Evolutionary conservation across 176 grass and related monocot species (phyloP).

Genomic region (Oropetium thomaeum): DNA sequence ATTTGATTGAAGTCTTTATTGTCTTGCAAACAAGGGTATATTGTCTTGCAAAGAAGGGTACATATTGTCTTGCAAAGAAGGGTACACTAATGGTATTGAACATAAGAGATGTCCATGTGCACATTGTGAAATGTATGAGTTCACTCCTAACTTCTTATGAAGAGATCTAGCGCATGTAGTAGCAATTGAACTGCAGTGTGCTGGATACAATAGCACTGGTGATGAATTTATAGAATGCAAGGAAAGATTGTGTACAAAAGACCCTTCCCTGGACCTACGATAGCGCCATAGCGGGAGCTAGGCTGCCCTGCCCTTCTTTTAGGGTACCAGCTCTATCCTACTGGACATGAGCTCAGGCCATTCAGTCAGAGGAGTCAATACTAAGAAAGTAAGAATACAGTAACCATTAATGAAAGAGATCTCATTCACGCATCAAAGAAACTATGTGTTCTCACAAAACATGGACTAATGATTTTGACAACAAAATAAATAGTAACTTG

Average conservation of each 20-base stretch:
- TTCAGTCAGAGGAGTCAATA: not conserved
- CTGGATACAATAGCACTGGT: not conserved
- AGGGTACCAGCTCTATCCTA: not conserved
- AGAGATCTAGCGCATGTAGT: not conserved
- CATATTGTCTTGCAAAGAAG: not conserved
- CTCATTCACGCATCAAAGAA: not conserved
- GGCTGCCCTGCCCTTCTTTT: too few relatives aligned
- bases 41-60: not conserved
- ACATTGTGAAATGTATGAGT: not conserved
- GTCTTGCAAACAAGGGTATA: not conserved
- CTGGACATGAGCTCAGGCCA: not conserved
- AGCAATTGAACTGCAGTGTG: not conserved
- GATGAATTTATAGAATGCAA: not conserved
- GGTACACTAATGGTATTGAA: not conserved
- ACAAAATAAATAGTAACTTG: slow-evolving; percentile 14
- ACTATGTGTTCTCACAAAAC: slow-evolving; percentile 4
- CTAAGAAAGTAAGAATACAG: slow-evolving; percentile 11
- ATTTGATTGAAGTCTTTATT: too few relatives aligned
- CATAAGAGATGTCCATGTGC: not conserved
- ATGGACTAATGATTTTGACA: not conserved
- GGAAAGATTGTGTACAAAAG: too few relatives aligned
- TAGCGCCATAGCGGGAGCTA: too few relatives aligned
- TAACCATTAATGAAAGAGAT: not conserved
- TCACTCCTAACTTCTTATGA: too few relatives aligned
- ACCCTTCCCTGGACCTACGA: too few relatives aligned